A percentile compares a stretch with the other conserved stretches of the same genome.
Conservation (phyloP, 1,139 yeast genomes). For the Kodamaea sp. region DNA sequence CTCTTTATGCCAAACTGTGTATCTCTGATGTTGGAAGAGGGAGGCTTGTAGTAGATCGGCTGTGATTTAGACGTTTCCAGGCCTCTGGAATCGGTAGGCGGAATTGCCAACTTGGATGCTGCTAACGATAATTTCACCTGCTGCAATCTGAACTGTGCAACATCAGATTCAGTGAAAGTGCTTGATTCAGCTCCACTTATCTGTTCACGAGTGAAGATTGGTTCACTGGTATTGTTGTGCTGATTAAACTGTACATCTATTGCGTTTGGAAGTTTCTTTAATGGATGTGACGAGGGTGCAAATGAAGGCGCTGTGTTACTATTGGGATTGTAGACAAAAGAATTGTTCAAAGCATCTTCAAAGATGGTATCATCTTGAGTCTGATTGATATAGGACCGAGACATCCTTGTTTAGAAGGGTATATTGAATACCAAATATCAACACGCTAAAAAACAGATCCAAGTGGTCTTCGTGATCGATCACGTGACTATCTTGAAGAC, state of each 20-base stretch:
- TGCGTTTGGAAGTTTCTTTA: slow-evolving; percentile 11
- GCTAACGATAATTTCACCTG: slow-evolving; percentile 19
- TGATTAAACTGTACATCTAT: slow-evolving; percentile 9
- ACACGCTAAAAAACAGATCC: too few species aligned
- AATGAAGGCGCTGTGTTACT: neutral
- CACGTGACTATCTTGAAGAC: too few species aligned
- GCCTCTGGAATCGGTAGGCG: slow-evolving; percentile 9
- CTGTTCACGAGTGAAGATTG: neutral
- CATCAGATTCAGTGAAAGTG: slow-evolving; percentile 3
- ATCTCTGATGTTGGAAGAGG: slow-evolving; percentile 29
- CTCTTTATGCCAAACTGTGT: slow-evolving; percentile 31
- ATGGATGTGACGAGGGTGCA: slow-evolving; percentile 4
- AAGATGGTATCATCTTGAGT: slow-evolving; percentile 14
- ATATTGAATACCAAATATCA: too few species aligned
- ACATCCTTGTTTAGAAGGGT: neutral
- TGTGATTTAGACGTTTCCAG: slow-evolving; percentile 2
- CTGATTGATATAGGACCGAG: slow-evolving; percentile 1
- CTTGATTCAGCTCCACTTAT: neutral
- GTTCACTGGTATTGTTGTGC: slow-evolving; percentile 1
- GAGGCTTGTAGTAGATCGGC: slow-evolving; percentile 40
- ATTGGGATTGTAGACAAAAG: slow-evolving; percentile 7
- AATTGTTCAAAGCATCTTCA: slow-evolving; percentile 16
- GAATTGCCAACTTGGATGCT: slow-evolving; percentile 3
- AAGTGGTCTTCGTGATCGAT: too few species aligned
- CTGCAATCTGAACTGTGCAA: slow-evolving; percentile 14